These are phyloP conservation scores for Aspergillus pseudoviridinutans DNA, from an alignment of 2,329 filamentous ascomycete genomes.

Conservation along the genomic window DNA sequence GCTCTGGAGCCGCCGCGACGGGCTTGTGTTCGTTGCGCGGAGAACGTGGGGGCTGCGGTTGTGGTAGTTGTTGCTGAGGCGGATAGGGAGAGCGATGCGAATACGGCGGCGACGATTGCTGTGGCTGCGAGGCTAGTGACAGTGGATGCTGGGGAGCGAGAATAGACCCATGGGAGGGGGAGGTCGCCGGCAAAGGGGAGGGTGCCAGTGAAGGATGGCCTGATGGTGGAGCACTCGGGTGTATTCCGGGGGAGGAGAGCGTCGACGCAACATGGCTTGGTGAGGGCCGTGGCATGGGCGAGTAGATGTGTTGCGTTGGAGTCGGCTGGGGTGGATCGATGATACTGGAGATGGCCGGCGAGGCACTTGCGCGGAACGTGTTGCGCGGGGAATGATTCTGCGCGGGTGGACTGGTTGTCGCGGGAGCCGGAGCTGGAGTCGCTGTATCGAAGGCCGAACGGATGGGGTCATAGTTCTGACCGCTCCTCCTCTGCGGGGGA, in stretches of 20 bases:
- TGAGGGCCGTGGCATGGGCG: constrained; percentile 24
- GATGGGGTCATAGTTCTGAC: constrained; percentile 87
- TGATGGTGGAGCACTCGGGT: constrained; percentile 21
- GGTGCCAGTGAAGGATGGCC: constrained; percentile 21
- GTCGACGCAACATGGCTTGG: constrained; percentile 23
- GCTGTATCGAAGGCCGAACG: constrained; percentile 60
- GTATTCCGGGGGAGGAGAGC: constrained; percentile 24
- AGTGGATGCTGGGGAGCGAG: constrained; percentile 13
- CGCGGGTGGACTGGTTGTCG: constrained; percentile 44
- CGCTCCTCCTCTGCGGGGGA: constrained; percentile 57
- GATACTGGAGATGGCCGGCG: constrained; percentile 85
- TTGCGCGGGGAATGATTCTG: constrained; percentile 48
- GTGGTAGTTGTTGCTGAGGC: constrained; percentile 19
- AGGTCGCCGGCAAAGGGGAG: constrained; percentile 20
- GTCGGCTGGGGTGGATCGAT: constrained; percentile 63
- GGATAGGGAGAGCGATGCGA: constrained; percentile 23
- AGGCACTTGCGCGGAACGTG: constrained; percentile 71
- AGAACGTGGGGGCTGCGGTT: constrained; percentile 10
- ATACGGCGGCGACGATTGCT: constrained; percentile 19
- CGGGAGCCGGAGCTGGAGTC: constrained; percentile 34
- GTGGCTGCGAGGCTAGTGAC: constrained; percentile 8
- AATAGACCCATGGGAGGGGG: constrained; percentile 18
- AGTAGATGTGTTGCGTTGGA: constrained; percentile 29
- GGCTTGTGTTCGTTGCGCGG: constrained; percentile 12
- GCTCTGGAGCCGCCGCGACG: constrained; percentile 10